phyloP scores from a whole-genome alignment of 345 rosid genomes.

The Bruguiera gymnorhiza region DNA sequence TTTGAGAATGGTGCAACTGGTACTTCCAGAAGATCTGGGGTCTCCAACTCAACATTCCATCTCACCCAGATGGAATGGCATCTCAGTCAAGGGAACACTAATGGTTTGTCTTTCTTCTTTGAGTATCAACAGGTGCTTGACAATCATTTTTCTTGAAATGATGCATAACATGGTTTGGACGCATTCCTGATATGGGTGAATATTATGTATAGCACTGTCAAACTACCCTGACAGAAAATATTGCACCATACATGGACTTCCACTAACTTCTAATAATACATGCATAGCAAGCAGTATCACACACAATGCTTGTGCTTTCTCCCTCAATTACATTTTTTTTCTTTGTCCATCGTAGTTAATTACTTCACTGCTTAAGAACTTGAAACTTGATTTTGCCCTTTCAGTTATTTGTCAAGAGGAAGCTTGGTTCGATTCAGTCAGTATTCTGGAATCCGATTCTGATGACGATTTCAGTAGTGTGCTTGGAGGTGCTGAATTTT shows the following conservation, averaged over 20 bases:
- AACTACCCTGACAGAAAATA: not conserved
- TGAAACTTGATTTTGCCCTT: slow-evolving; percentile 5
- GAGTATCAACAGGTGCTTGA: not conserved
- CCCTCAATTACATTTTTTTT: not conserved
- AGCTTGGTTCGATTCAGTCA: slow-evolving; percentile 74
- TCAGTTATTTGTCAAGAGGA: slow-evolving; percentile 65
- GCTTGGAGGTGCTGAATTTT: slow-evolving; percentile 55
- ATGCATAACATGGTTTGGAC: not conserved
- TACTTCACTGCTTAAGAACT: not conserved
- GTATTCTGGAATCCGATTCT: slow-evolving; percentile 81
- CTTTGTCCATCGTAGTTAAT: not conserved
- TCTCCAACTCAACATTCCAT: slow-evolving; percentile 47
- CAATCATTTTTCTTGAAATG: not conserved
- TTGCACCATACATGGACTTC: not conserved
- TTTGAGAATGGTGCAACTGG: slow-evolving; percentile 48
- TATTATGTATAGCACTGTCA: not conserved
- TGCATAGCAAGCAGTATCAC: not conserved
- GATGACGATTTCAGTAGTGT: slow-evolving; percentile 80
- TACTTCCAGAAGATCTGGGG: slow-evolving; percentile 50
- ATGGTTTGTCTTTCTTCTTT: slow-evolving; percentile 32
- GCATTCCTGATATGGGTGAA: not conserved
- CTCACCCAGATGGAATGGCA: slow-evolving; percentile 62
- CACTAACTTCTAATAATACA: too few relatives aligned
- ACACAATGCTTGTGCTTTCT: not conserved
- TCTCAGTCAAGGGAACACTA: slow-evolving; percentile 40